These are phyloP conservation scores for Trichosporon faecale DNA, from an alignment of 1,284 basidiomycete genomes.

Conservation along the genomic window DNA sequence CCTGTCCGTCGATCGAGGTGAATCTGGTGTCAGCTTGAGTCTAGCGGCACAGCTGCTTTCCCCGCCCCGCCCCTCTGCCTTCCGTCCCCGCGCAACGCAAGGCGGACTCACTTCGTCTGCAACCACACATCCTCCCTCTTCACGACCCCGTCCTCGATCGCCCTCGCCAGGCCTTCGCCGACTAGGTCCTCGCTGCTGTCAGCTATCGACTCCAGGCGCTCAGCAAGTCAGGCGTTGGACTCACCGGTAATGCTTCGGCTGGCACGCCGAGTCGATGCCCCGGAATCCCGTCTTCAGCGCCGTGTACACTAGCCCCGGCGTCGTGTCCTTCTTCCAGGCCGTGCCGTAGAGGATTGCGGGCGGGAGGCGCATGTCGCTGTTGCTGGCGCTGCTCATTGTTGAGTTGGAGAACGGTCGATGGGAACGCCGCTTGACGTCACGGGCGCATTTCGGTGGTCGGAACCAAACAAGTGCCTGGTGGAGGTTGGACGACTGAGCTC, in stretches of 20 bases:
- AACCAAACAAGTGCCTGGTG: slow-evolving; percentile 9
- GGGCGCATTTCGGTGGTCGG: background rate
- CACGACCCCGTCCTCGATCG: slow-evolving; percentile 59
- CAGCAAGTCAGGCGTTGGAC: background rate
- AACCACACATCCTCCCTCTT: slow-evolving; percentile 64
- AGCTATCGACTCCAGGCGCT: background rate
- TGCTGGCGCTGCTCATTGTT: background rate
- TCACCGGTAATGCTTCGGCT: slow-evolving; percentile 48
- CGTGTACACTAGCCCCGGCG: slow-evolving; percentile 63
- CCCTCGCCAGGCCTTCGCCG: slow-evolving; percentile 63
- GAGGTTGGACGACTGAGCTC: background rate
- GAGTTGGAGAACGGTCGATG: background rate
- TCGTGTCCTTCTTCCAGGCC: slow-evolving; percentile 71
- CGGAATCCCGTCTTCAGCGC: slow-evolving; percentile 72
- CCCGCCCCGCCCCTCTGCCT: background rate
- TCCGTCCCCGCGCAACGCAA: background rate
- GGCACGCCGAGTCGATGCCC: slow-evolving; percentile 77
- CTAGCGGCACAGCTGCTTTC: background rate
- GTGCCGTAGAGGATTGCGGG: slow-evolving; percentile 66
- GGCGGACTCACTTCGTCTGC: slow-evolving; percentile 67
- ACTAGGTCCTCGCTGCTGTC: slow-evolving; percentile 67
- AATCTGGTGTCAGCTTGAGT: slow-evolving; percentile 55
- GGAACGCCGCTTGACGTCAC: background rate
- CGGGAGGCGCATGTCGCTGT: slow-evolving; percentile 23
- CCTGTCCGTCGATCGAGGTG: slow-evolving; percentile 69